phyloP scores from a whole-genome alignment of 805 yeast species.

The Ogataea angusta region DNA sequence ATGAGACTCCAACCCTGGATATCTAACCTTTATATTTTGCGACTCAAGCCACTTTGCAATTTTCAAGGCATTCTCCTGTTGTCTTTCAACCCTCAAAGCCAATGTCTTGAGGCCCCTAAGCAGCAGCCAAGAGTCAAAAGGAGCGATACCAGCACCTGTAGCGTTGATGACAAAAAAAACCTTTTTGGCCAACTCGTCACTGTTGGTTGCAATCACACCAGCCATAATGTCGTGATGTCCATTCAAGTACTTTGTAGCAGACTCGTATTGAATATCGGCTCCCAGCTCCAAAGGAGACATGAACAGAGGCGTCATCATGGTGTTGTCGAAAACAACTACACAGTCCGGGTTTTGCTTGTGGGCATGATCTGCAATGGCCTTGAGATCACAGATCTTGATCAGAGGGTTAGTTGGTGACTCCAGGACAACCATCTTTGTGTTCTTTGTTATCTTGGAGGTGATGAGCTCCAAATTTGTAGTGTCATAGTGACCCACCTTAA shows the following conservation, averaged over 20 bases:
- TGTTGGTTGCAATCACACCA: constrained; percentile 76
- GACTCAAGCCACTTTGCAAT: constrained; percentile 71
- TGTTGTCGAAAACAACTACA: constrained; percentile 84
- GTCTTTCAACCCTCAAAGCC: constrained; percentile 81
- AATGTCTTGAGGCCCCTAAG: constrained; percentile 86
- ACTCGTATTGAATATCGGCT: constrained; percentile 88
- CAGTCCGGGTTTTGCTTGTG: constrained; percentile 66
- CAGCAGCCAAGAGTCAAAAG: constrained; percentile 89
- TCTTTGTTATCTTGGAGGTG: constrained; percentile 47
- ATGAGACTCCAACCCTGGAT: constrained; percentile 79
- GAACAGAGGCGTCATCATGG: constrained; percentile 92
- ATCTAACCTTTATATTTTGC: constrained; percentile 73
- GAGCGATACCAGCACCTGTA: constrained; percentile 87
- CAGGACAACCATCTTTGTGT: constrained; percentile 75
- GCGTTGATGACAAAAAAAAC: constrained; percentile 79
- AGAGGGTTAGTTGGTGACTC: constrained; percentile 95
- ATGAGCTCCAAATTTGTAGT: constrained; percentile 70
- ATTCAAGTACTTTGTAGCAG: constrained; percentile 87
- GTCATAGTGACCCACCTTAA: constrained; percentile 72
- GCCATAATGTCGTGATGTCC: constrained; percentile 98
- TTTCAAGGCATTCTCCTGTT: constrained; percentile 73
- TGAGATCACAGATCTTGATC: constrained; percentile 81
- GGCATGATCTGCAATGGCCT: constrained; percentile 60
- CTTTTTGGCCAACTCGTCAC: constrained; percentile 59
- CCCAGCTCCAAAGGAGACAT: constrained; percentile 84